A percentile compares a stretch with the other conserved stretches of the same genome.
Evolutionary conservation across 345 rosid species (phyloP).

Genomic region (Sonneratia alba): DNA sequence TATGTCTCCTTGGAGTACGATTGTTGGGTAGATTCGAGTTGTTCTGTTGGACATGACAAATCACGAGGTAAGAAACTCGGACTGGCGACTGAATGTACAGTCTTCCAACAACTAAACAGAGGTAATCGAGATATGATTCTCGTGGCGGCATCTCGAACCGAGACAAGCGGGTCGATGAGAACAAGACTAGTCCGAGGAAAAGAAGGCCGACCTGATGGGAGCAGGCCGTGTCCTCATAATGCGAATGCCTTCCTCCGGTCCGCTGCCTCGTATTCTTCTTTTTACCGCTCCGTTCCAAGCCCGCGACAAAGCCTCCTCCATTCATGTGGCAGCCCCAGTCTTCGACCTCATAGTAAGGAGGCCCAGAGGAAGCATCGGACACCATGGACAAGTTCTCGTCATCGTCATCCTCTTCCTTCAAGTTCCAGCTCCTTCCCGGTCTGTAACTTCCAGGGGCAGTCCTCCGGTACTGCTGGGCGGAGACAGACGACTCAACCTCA

Average conservation of each 20-base stretch:
- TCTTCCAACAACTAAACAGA: background rate
- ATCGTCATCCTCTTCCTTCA: conserved; percentile 5
- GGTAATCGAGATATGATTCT: background rate
- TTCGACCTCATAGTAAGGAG: conserved; percentile 7
- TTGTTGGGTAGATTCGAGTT: background rate
- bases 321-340: conserved; percentile 1
- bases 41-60: background rate
- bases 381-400: conserved; percentile 16
- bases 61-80: background rate
- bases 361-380: conserved; percentile 21
- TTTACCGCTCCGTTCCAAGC: background rate
- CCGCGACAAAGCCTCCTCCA: background rate
- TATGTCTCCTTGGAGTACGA: background rate
- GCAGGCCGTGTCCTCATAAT: conserved; percentile 13
- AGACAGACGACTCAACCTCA: conserved; percentile 3
- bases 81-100: background rate
- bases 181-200: background rate
- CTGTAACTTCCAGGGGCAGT: background rate
- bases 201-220: background rate
- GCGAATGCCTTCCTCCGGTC: background rate
- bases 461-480: background rate
- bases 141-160: background rate
- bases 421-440: background rate
- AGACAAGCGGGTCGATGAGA: background rate
- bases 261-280: conserved; percentile 1